A percentile compares a stretch with the other conserved stretches of the same genome.
Conservation (phyloP, 768 basidiomycete species). For the Suillus sp. region DNA sequence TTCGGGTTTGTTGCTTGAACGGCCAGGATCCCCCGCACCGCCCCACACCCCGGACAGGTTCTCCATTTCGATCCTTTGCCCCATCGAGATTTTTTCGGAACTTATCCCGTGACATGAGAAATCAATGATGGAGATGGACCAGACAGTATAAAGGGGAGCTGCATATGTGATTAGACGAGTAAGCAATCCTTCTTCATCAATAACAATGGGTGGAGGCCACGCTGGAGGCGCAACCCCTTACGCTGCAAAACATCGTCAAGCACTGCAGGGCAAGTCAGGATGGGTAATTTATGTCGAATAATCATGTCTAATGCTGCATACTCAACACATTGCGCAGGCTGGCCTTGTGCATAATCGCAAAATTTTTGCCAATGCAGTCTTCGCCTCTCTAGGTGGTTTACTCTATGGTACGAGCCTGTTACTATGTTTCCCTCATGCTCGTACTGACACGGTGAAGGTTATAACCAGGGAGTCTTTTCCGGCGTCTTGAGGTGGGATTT, state of each 20-base stretch:
- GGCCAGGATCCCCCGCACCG: conserved; percentile 5
- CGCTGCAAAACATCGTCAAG: conserved; percentile 49
- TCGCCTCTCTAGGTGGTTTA: conserved; percentile 78
- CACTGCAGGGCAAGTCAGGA: conserved; percentile 65
- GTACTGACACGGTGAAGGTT: conserved; percentile 8
- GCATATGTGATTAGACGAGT: background rate
- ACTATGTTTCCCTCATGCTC: conserved; percentile 1
- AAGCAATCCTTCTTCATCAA: conserved; percentile 8
- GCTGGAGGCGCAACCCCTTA: conserved; percentile 30
- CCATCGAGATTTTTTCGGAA: background rate
- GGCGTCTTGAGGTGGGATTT: conserved; percentile 61
- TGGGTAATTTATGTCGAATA: conserved; percentile 47
- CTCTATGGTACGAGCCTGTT: conserved; percentile 39
- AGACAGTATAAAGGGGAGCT: background rate
- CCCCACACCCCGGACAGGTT: conserved; percentile 3
- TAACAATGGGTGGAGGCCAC: conserved; percentile 48
- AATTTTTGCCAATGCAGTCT: conserved; percentile 69
- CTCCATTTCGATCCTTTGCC: background rate
- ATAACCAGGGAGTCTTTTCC: conserved; percentile 70
- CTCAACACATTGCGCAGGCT: conserved; percentile 34
- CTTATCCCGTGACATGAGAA: conserved; percentile 7
- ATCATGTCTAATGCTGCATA: conserved; percentile 1
- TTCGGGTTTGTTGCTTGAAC: background rate
- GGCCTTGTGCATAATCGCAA: conserved; percentile 67
- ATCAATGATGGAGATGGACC: background rate